Base-by-base conservation (phyloP, 1,284 basidiomycete genomes). In the Ganoderma lingzhi region DNA sequence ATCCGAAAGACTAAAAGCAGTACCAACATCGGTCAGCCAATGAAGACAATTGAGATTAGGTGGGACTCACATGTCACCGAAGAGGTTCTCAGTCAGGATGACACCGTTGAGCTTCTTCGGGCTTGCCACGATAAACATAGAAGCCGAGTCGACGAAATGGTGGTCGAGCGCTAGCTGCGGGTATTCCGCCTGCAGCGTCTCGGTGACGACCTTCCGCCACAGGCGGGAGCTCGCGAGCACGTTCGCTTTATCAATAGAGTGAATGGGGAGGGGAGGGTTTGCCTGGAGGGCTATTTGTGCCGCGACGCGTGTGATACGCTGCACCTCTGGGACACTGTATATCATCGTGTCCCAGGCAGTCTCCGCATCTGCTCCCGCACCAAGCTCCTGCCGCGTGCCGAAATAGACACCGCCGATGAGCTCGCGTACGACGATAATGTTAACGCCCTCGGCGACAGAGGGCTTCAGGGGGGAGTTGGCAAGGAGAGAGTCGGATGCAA, bases 221-320 rank as follows among this genome's bases (percentile, higher is more conserved):
- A 99, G 85, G 62, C 98, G 87, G 53, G 95, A 97, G 76, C 92
- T 96, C 51, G 98, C 98, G 64, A 99, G 90, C 39, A 99, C 98
- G 81, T 99, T 99, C 68, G 98, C 98, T 84, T 99, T 99, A 87
- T 99, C 98, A 81, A 99, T 89, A 2, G 96, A 97, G 82, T 96
- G 95, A 70, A 99, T 91, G 60, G 90, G 87, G 61, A 97, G 87
- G 23, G 97, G 96, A 3, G 98, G 98, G 79, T 93, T 87, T 17
- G 90, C 84, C 64, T 92, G 86, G 66, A 96, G 83, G 1, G 98
- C 97, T 73, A 99, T 94, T 82, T 96, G 93, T 45, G 95, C 96
- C 10, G 97, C 98, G 56, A 99, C 96, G 37, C 96, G 91, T 6
- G 97, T 97, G 78, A 99, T 99, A 64, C 98, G 89, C 82, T 98